Conservation (phyloP, 164 flowering plant species). For the Aristolochia californica region DNA sequence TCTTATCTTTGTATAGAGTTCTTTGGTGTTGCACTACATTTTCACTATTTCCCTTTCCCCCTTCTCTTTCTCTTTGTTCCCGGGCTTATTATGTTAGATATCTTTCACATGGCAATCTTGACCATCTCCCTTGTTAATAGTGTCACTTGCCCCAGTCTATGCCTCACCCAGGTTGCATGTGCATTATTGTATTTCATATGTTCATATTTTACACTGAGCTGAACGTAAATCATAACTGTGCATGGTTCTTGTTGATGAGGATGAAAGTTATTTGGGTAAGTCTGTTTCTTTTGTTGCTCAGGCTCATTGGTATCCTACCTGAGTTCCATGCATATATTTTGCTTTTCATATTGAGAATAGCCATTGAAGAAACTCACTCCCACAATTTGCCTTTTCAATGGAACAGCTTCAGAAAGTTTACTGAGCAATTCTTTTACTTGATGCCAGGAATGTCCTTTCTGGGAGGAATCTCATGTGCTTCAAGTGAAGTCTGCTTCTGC, state of each 20-base stretch:
- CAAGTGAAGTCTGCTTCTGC: conserved; percentile 14
- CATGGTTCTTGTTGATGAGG: neutral
- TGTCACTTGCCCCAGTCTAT: no score
- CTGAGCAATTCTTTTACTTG: neutral
- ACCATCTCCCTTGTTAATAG: no score
- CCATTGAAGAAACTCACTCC: neutral
- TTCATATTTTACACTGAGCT: neutral
- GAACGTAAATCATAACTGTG: neutral
- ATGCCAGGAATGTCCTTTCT: conserved; percentile 41
- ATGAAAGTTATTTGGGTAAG: neutral
- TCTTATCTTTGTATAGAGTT: no score
- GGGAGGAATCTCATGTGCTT: conserved; percentile 40
- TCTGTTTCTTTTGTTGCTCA: neutral
- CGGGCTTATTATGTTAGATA: no score
- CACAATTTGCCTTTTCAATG: neutral
- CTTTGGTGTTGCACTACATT: no score
- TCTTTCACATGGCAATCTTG: no score
- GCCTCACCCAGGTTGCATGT: no score
- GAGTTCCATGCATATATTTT: neutral
- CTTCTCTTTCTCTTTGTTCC: no score
- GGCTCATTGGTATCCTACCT: neutral
- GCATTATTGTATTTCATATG: no score
- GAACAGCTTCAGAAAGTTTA: neutral
- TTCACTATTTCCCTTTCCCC: no score
- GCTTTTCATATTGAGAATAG: neutral